Evolutionary conservation across 345 rosid genomes (phyloP), one percentile per base, ranked within the genome.

Genomic region (Populus simonii): DNA sequence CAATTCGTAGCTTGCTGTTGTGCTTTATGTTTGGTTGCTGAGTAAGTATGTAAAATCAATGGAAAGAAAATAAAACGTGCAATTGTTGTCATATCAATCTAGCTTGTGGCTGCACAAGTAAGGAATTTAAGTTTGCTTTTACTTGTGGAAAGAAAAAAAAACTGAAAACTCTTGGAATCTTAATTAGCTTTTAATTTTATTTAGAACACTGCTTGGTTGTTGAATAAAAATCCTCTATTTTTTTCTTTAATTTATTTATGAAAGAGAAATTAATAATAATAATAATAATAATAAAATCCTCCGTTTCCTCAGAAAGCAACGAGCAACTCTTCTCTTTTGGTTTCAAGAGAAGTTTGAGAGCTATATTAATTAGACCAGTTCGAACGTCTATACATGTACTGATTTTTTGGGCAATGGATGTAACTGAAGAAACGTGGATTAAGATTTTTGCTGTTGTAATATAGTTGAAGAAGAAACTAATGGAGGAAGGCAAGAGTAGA

Each of bases 401-500:
- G 1, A 45, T 45, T 12, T 45, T 13, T 59, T 71, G 23, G 38
- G 47, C 51, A 20, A 31, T 79, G 27, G 20, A 36, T 71, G 17
- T 57, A 59, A 1, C 22, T 7, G 31, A 23, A 41, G 57, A 62
- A 73, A 79, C 80, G 65, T 39, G 5, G 74, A 76, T 73, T 67
- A 66, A 76, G 73, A 18, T 71, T 53, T 69, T 47, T 39, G 38
- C 68, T 71, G 72, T 31, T 68, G 61, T 51, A 55, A 38, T 71
- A 62, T 73, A 70, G 73, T 70, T 18, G 17, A 53, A 33, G 66
- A 66, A 78, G 66, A 47, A 45, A 47, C 69, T 68, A 70, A 93
- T 95, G 95, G 99, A 93, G 62, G 97, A 94, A 68, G 79, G 81
- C 41, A 23, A 81, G 11, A 57, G 63, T 73, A 76, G 79, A 74